Base-by-base conservation (phyloP, 148 eudicot genomes). In the Limonium bicolor region DNA sequence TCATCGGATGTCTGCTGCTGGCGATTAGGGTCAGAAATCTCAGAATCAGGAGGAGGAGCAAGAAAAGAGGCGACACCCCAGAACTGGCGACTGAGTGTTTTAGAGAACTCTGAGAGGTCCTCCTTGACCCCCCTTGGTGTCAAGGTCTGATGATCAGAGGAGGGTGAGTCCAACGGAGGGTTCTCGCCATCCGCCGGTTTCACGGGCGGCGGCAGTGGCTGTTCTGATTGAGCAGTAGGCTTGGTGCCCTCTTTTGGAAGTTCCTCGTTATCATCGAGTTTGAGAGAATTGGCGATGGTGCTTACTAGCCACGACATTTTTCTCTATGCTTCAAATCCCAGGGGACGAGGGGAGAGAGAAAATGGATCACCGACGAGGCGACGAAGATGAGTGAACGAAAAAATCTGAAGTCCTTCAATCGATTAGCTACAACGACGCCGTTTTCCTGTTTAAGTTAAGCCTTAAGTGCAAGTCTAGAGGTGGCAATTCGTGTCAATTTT, bases 41-140 rank as follows among this genome's bases (percentile, higher is more conserved):
- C 43, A 4, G 96, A 80, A 0, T 85, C 83, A 14, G 96, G 82
- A 0, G 94, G 92, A 17, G 95, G 99, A 5, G 94, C 88, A 51
- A 90, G 84, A 26, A 90, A 76, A 0, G 94, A 73, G 24, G 99
- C 93, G 33, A 80, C 86, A 57, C 82, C 87, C 87, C 93, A 76
- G 38, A 90, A 66, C 25, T 84, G 84, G 33, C 82, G 85, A 36
- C 76, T 62, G 27, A 90, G 76, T 64, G 95, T 76, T 50, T 81
- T 59, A 42, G 82, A 80, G 41, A 90, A 41, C 52, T 90, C 95
- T 7, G 93, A 70, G 26, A 90, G 69, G 56, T 90, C 99, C 23
- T 84, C 95, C 63, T 80, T 84, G 21, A 90, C 95, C 51, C 99
- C 92, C 15, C 74, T 64, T 7, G 51, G 60, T 7, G 51, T 31